phyloP scores from a whole-genome alignment of 164 flowering plant genomes.

The Aristolochia contorta region DNA sequence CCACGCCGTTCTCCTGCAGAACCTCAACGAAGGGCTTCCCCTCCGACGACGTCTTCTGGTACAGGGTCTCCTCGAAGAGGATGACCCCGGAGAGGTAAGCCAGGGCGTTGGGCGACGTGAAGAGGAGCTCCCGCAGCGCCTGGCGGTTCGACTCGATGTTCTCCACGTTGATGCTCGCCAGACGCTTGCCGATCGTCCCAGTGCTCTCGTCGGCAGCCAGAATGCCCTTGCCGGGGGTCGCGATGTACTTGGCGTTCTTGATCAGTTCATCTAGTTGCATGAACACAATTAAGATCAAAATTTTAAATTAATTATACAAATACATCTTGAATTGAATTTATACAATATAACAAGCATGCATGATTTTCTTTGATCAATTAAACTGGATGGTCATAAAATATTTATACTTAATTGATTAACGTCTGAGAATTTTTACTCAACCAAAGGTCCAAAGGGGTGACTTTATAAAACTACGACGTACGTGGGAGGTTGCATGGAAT shows the following conservation, averaged over 20 bases:
- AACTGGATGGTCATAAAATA: too few species aligned
- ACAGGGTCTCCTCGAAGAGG: conserved; percentile 76
- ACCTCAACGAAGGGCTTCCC: conserved; percentile 68
- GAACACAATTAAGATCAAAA: too few species aligned
- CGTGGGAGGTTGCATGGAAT: too few species aligned
- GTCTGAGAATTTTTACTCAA: too few species aligned
- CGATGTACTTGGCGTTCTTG: conserved; percentile 82
- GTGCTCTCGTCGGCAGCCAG: conserved; percentile 85
- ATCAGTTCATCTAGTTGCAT: conserved; percentile 85
- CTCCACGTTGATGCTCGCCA: conserved; percentile 72
- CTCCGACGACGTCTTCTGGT: conserved; percentile 50
- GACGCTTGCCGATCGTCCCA: conserved; percentile 78
- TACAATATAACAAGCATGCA: too few species aligned
- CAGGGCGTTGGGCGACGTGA: conserved; percentile 59
- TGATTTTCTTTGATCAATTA: too few species aligned
- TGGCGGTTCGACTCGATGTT: conserved; percentile 75
- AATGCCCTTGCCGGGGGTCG: conserved; percentile 76
- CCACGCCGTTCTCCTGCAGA: conserved; percentile 50
- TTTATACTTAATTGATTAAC: too few species aligned
- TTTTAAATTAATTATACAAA: too few species aligned
- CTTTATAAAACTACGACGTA: too few species aligned
- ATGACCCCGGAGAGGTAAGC: conserved; percentile 70
- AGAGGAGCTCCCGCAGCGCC: conserved; percentile 70
- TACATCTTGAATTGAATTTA: too few species aligned
- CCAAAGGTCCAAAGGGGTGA: too few species aligned